Evolutionary conservation across 2,329 filamentous ascomycete species (phyloP).

Genomic region (Amauroascus niger): DNA sequence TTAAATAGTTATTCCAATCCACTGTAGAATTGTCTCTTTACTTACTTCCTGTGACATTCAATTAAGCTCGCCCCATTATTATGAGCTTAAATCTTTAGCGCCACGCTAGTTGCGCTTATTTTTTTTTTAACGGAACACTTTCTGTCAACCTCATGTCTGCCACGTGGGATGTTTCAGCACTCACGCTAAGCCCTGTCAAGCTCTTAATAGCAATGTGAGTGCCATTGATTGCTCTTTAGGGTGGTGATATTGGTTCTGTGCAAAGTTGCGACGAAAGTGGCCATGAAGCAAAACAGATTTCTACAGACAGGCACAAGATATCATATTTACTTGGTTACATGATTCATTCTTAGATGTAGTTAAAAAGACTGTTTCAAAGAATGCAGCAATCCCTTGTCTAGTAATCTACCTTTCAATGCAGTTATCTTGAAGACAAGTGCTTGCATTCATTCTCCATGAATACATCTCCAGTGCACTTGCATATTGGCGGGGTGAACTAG

Average conservation of each 20-base stretch:
- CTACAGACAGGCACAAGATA: no score
- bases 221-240: not conserved
- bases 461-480: no score
- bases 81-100: constrained; percentile 13
- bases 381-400: no score
- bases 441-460: no score
- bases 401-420: no score
- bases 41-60: not conserved
- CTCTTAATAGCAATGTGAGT: not conserved
- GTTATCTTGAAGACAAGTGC: no score
- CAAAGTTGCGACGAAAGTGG: not conserved
- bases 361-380: no score
- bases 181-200: constrained; percentile 3
- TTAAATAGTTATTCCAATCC: no score
- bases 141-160: not conserved
- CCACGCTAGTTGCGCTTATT: constrained; percentile 2
- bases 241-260: not conserved
- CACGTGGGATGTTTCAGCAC: not conserved
- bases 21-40: not conserved
- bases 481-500: no score
- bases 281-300: no score
- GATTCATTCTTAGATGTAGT: no score
- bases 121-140: constrained; percentile 1
- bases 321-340: no score
- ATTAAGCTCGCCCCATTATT: constrained; percentile 6